Evolutionary conservation across 1,139 yeast genomes (phyloP), one percentile per base, ranked within the genome.

Genomic region (Arxiozyma heterogenica): DNA sequence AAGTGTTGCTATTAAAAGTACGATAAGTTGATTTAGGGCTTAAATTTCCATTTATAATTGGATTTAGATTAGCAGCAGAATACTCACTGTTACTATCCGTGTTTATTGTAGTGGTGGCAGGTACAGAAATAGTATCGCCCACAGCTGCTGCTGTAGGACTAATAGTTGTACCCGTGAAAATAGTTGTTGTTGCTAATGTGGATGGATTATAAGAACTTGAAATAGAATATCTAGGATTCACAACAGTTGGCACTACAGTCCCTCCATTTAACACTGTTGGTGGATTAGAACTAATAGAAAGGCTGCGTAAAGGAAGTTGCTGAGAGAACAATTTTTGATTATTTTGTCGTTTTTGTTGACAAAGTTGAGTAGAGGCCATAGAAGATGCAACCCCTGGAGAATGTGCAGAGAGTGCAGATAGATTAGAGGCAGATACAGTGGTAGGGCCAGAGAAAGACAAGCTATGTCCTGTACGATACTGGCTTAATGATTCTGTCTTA

Each of bases 271-370:
- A 21, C 23, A 23, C 23, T 18, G 22, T 48, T 39, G 44, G 17
- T 41, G 41, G n/a, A 17, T 12, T 48, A n/a, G 45, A 30, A 18
- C 45, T 25, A 27, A 44, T 27, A 11, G 47, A 45, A 2, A 22
- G 23, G 17, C 34, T 45, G 8, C 21, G 47, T 20, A 45, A 30
- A 18, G 5, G 25, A 9, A 45, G 15, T 11, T 25, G 18, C 12
- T 23, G 47, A 4, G 47, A 44, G 23, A n/a, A 17, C 18, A 30
- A 17, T 30, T 11, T 11, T 23, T 44, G 48, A 23, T 18, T 23
- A 41, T 50, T 34, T 46, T 50, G 48, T 42, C 15, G 39, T 41
- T 50, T 34, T 50, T 50, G 48, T 34, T 30, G 30, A 47, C 25
- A 45, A 17, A 20, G 47, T 6, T n/a, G 41, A 30, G 21, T 22